Conservation (phyloP, 768 basidiomycete genomes). For the Boletus speciosus region DNA sequence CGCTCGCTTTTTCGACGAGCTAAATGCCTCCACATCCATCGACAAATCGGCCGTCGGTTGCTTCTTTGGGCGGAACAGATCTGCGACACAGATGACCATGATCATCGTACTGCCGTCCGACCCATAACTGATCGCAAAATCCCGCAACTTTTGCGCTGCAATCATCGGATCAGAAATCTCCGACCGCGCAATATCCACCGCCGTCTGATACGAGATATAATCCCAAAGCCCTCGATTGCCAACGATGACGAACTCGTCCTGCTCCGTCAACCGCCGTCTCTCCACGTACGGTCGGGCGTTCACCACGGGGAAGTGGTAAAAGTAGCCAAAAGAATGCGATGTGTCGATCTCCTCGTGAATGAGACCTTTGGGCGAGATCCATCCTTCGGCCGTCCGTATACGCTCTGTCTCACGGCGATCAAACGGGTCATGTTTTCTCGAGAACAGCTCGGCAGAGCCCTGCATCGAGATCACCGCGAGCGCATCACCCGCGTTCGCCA, state of each 20-base stretch:
- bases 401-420: conserved; percentile 78
- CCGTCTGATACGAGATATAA: conserved; percentile 89
- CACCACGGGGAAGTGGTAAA: conserved; percentile 82
- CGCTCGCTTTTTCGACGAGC: conserved; percentile 28
- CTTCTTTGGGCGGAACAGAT: conserved; percentile 62
- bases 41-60: conserved; percentile 33
- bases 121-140: conserved; percentile 96
- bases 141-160: conserved; percentile 94
- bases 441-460: conserved; percentile 70
- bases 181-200: conserved; percentile 89
- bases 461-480: conserved; percentile 81
- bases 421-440: conserved; percentile 85
- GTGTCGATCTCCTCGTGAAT: conserved; percentile 91
- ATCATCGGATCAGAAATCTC: conserved; percentile 72
- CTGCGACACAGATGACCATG: conserved; percentile 88
- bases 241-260: conserved; percentile 95
- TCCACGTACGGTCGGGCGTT: conserved; percentile 84
- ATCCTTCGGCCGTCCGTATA: conserved; percentile 91
- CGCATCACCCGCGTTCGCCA: conserved; percentile 87
- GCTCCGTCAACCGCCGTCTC: conserved; percentile 64
- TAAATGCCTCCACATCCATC: conserved; percentile 38
- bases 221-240: conserved; percentile 94
- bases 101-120: conserved; percentile 94
- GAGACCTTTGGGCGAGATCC: conserved; percentile 86
- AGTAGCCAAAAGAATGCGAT: conserved; percentile 93